Conservation (phyloP, 495 filamentous ascomycete genomes). For the Echria macrotheca region DNA sequence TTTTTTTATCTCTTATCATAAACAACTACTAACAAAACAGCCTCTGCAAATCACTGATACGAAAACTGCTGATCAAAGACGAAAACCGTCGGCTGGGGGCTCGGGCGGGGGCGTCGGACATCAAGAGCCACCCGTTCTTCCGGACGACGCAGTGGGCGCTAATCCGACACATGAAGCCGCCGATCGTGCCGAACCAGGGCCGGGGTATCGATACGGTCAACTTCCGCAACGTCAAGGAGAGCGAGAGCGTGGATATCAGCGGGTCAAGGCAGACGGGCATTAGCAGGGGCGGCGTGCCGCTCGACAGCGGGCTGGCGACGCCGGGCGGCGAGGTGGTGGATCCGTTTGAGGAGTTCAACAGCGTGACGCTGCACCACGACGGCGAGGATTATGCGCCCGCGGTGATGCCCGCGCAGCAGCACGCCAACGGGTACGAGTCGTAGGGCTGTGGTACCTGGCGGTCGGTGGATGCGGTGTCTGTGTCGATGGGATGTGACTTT, state of each 20-base stretch:
- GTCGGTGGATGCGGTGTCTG: no score
- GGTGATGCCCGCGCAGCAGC: no score
- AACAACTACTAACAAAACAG: no score
- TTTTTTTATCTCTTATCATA: no score
- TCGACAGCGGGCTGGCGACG: conserved; percentile 79
- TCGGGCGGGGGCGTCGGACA: conserved; percentile 90
- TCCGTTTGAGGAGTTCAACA: conserved; percentile 98
- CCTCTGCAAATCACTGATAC: conserved; percentile 92
- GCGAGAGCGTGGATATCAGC: conserved; percentile 87
- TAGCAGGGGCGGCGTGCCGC: conserved; percentile 75
- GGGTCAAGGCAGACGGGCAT: conserved; percentile 48
- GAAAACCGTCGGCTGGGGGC: conserved; percentile 93
- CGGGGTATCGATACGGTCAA: conserved; percentile 90
- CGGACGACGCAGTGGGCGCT: conserved; percentile 92
- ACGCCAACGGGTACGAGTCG: conserved; percentile 19
- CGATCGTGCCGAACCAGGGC: conserved; percentile 91
- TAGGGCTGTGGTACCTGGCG: no score
- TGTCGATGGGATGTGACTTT: no score
- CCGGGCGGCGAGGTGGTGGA: conserved; percentile 77
- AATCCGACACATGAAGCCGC: conserved; percentile 96
- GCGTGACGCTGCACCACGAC: conserved; percentile 95
- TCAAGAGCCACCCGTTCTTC: conserved; percentile 97
- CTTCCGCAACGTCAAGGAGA: conserved; percentile 97
- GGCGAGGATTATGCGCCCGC: conserved; percentile 58
- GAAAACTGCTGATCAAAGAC: conserved; percentile 96